phyloP scores from a whole-genome alignment of 1,139 yeast species.

The Trichomonascaceae sp. region DNA sequence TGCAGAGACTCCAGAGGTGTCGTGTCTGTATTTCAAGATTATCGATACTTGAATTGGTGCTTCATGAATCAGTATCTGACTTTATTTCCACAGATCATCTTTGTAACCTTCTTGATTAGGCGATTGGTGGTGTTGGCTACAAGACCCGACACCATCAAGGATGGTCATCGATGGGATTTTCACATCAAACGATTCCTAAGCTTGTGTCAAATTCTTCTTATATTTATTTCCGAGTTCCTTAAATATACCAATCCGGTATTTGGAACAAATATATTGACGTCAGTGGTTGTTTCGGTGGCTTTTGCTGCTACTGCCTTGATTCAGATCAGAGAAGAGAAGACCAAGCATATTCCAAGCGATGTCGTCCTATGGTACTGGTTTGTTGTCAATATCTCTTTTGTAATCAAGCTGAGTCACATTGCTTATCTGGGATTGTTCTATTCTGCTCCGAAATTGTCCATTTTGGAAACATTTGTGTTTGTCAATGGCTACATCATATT shows the following conservation, averaged over 20 bases:
- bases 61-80: constrained; percentile 14
- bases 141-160: background rate
- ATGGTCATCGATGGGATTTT: constrained; percentile 12
- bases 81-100: constrained; percentile 10
- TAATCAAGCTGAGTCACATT: constrained; percentile 39
- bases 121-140: background rate
- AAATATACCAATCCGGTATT: constrained; percentile 3
- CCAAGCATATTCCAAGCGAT: constrained; percentile 57
- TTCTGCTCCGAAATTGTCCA: background rate
- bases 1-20: background rate
- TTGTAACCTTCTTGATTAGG: background rate
- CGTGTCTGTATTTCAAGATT: constrained; percentile 1
- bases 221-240: background rate
- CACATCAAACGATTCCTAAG: constrained; percentile 6
- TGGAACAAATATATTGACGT: constrained; percentile 1
- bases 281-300: constrained; percentile 3
- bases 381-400: constrained; percentile 40
- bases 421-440: constrained; percentile 7
- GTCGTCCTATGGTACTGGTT: constrained; percentile 69
- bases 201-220: background rate
- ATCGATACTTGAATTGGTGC: constrained; percentile 12
- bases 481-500: constrained; percentile 8
- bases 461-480: constrained; percentile 6
- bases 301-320: constrained; percentile 42
- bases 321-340: constrained; percentile 66